Evolutionary conservation across 768 basidiomycete genomes (phyloP).

Genomic region (Kwoniella sp.): DNA sequence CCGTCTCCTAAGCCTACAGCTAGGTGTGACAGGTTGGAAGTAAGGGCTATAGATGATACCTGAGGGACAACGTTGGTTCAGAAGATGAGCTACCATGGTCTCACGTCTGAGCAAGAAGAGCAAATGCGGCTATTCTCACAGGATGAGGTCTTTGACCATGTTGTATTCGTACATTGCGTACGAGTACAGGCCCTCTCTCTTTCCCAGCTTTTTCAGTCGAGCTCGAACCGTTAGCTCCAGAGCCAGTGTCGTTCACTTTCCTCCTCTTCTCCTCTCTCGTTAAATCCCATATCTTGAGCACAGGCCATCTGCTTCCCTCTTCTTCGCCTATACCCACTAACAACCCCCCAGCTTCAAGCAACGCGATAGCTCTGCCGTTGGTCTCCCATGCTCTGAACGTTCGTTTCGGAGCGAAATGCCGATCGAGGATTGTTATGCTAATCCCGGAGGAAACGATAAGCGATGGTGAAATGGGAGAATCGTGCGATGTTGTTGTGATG

Average conservation of each 20-base stretch:
- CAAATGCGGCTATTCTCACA: constrained; percentile 58
- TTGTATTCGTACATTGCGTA: constrained; percentile 77
- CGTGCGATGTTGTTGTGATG: constrained; percentile 43
- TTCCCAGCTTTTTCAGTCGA: neutral
- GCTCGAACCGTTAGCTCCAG: neutral
- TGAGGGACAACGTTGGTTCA: too few relatives aligned
- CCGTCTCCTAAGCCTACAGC: constrained; percentile 95
- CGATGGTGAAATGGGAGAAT: constrained; percentile 37
- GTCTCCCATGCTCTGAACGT: constrained; percentile 50
- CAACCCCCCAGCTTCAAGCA: constrained; percentile 77
- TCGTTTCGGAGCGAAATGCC: constrained; percentile 35
- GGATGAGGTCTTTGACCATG: constrained; percentile 76
- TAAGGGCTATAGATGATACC: constrained; percentile 79
- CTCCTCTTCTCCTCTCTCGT: constrained; percentile 70
- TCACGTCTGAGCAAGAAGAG: too few relatives aligned
- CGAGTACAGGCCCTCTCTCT: constrained; percentile 60
- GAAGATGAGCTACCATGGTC: neutral
- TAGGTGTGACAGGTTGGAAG: constrained; percentile 75
- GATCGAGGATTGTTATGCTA: constrained; percentile 43
- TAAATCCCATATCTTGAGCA: constrained; percentile 82
- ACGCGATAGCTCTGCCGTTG: constrained; percentile 53
- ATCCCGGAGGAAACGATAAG: constrained; percentile 44
- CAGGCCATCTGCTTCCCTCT: constrained; percentile 54
- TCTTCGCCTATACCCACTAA: constrained; percentile 77
- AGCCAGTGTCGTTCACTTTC: neutral